Evolutionary conservation across 495 filamentous ascomycete genomes (phyloP).

Genomic region (Penicillium verhagenii): DNA sequence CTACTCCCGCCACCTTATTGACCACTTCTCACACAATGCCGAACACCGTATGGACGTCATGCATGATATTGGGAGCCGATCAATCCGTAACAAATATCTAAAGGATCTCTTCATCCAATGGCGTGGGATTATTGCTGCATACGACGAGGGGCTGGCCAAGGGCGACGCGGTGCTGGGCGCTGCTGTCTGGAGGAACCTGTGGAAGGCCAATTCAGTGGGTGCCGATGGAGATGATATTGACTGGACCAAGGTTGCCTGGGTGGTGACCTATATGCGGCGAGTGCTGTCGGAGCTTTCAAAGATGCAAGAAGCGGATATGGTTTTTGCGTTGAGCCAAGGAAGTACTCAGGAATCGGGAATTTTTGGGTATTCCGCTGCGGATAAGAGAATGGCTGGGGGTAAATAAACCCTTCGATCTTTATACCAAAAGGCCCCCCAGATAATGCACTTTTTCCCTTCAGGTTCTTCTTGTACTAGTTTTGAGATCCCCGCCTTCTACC

Average conservation of each 20-base stretch:
- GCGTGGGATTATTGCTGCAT: conserved; percentile 77
- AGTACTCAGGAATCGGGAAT: conserved; percentile 24
- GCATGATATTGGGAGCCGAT: conserved; percentile 64
- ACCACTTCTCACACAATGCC: conserved; percentile 91
- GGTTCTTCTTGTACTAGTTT: conserved; percentile 1
- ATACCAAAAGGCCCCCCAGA: not conserved
- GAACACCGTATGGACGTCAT: conserved; percentile 79
- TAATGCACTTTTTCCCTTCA: conserved; percentile 1
- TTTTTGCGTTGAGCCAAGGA: conserved; percentile 31
- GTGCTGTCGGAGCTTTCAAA: conserved; percentile 61
- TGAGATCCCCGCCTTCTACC: not conserved
- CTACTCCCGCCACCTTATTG: conserved; percentile 75
- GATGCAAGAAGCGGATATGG: conserved; percentile 57
- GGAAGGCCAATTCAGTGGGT: conserved; percentile 57
- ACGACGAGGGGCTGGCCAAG: conserved; percentile 82
- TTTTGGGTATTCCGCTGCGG: conserved; percentile 36
- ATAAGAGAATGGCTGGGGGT: conserved; percentile 35
- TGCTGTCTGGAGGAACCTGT: conserved; percentile 93
- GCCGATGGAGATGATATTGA: conserved; percentile 60
- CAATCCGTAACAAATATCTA: conserved; percentile 76
- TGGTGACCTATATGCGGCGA: conserved; percentile 77
- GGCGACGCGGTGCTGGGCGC: conserved; percentile 83
- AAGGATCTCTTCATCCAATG: conserved; percentile 92
- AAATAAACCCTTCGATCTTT: conserved; percentile 18
- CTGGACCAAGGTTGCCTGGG: conserved; percentile 63